phyloP scores from a whole-genome alignment of 2,329 filamentous ascomycete genomes.

The Arachnomyces sp. region DNA sequence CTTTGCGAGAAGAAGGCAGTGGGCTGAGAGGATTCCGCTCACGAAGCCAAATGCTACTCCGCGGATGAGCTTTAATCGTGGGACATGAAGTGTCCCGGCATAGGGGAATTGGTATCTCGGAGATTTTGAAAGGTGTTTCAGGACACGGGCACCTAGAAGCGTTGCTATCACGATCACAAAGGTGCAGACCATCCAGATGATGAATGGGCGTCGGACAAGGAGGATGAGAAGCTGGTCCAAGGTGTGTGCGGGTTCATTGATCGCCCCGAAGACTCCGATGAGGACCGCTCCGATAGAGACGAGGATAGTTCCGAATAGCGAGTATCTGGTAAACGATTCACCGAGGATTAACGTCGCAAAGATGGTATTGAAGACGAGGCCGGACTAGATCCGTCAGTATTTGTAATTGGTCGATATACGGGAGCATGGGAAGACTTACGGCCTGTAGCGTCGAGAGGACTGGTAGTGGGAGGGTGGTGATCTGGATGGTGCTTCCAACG shows the following conservation, averaged over 20 bases:
- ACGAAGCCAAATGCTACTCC: constrained; percentile 84
- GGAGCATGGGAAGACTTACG: constrained; percentile 28
- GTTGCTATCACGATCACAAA: constrained; percentile 62
- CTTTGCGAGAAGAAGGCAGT: constrained; percentile 87
- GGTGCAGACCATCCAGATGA: constrained; percentile 83
- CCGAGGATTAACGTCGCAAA: constrained; percentile 87
- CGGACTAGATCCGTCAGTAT: constrained; percentile 46
- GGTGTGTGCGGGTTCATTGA: constrained; percentile 85
- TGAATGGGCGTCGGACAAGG: constrained; percentile 63
- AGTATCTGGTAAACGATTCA: constrained; percentile 90
- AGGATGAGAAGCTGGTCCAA: constrained; percentile 72
- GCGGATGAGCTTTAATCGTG: constrained; percentile 63
- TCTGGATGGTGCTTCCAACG: constrained; percentile 91
- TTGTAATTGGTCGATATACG: neutral
- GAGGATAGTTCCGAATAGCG: constrained; percentile 78
- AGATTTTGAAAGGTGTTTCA: constrained; percentile 31
- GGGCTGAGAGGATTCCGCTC: constrained; percentile 86
- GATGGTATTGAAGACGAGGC: constrained; percentile 96
- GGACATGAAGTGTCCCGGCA: constrained; percentile 37
- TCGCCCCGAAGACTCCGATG: constrained; percentile 88
- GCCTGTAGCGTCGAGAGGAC: constrained; percentile 93
- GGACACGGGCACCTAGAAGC: constrained; percentile 48
- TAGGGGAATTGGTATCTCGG: constrained; percentile 21
- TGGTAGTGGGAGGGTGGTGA: constrained; percentile 87
- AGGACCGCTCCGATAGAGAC: constrained; percentile 82